Conservation (phyloP, 2,329 filamentous ascomycete species). For the Neofusicoccum cordaticola region DNA sequence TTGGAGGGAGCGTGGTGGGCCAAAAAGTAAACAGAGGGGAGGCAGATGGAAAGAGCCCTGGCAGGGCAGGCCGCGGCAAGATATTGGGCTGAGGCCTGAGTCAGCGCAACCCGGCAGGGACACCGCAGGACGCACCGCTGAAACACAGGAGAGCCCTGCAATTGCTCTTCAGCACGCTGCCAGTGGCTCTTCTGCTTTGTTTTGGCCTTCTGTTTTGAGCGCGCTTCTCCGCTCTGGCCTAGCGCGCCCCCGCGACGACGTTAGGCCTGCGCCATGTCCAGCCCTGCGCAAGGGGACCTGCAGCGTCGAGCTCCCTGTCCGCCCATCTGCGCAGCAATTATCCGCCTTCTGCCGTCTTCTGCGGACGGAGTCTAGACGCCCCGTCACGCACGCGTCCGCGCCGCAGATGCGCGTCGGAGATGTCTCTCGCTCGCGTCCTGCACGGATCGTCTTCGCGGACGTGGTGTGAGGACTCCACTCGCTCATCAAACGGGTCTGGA, state of each 20-base stretch:
- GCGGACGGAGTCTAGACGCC: background rate
- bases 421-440: background rate
- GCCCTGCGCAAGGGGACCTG: background rate
- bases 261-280: background rate
- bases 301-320: background rate
- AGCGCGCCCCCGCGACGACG: background rate
- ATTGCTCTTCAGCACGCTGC: background rate
- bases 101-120: slow-evolving; percentile 7
- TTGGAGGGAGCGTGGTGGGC: background rate
- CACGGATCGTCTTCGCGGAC: slow-evolving; percentile 5
- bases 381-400: background rate
- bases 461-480: background rate
- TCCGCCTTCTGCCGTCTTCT: background rate
- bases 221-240: background rate
- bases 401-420: slow-evolving; percentile 2
- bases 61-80: slow-evolving; percentile 6
- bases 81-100: slow-evolving; percentile 14
- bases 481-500: slow-evolving; percentile 3
- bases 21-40: slow-evolving; percentile 11
- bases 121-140: slow-evolving; percentile 2
- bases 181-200: slow-evolving; percentile 4
- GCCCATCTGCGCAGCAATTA: background rate
- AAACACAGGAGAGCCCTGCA: slow-evolving; percentile 14
- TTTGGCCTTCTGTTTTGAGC: slow-evolving; percentile 13
- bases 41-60: background rate